phyloP scores from a whole-genome alignment of 768 basidiomycete species.

The Trametes elegans region DNA sequence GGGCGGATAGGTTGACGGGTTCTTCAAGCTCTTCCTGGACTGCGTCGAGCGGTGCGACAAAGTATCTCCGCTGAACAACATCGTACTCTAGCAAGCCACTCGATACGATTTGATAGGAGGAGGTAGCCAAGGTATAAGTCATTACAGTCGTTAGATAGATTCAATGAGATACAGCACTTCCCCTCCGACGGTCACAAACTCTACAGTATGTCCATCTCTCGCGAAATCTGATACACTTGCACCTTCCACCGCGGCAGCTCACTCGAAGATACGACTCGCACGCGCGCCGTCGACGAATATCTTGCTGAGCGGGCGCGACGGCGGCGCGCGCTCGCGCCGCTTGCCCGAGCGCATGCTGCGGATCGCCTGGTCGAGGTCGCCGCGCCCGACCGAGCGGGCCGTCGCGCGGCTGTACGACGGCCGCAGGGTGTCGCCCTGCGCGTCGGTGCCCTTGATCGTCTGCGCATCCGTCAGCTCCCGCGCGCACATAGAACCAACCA shows the following conservation, averaged over 20 bases:
- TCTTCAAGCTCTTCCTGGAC: slow-evolving; percentile 65
- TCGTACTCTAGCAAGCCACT: not conserved
- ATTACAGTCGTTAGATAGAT: slow-evolving; percentile 19
- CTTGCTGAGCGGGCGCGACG: slow-evolving; percentile 60
- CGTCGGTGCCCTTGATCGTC: slow-evolving; percentile 41
- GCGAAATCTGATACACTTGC: no score
- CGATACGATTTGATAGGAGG: not conserved
- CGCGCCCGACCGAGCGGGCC: slow-evolving; percentile 63
- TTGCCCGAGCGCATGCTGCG: slow-evolving; percentile 73
- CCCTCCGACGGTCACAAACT: not conserved
- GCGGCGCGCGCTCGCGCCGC: slow-evolving; percentile 46
- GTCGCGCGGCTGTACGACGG: slow-evolving; percentile 43
- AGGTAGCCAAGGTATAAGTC: slow-evolving; percentile 7
- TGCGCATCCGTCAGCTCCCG: slow-evolving; percentile 23
- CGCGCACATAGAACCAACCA: no score
- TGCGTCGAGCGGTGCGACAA: slow-evolving; percentile 57
- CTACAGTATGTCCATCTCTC: slow-evolving; percentile 1
- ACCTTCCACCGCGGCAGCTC: no score
- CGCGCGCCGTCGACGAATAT: slow-evolving; percentile 71
- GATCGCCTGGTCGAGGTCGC: slow-evolving; percentile 83
- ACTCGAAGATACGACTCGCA: slow-evolving; percentile 31
- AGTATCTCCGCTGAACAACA: slow-evolving; percentile 57
- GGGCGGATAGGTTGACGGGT: slow-evolving; percentile 49
- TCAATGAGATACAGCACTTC: slow-evolving; percentile 8
- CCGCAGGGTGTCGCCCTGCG: slow-evolving; percentile 29